Evolutionary conservation across 345 rosid species (phyloP).

Genomic region (Euphorbia peplus): DNA sequence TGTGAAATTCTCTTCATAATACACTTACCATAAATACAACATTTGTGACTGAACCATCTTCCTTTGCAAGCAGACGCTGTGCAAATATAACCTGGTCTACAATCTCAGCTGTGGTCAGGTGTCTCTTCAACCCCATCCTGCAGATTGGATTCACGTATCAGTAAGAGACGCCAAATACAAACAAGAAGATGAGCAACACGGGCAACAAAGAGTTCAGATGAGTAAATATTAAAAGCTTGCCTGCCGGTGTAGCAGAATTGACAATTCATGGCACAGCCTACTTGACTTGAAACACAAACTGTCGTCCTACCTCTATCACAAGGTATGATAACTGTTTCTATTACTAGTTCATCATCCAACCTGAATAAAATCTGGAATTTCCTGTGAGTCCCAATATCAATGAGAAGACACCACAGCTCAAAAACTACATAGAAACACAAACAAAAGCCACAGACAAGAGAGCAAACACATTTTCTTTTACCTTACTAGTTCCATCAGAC

Average conservation of each 20-base stretch:
- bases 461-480: slow-evolving; percentile 15
- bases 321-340: slow-evolving; percentile 86
- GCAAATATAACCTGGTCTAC: slow-evolving; percentile 88
- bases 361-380: slow-evolving; percentile 82
- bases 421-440: slow-evolving; percentile 6
- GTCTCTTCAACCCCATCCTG: slow-evolving; percentile 90
- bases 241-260: slow-evolving; percentile 97
- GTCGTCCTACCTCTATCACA: slow-evolving; percentile 83
- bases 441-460: not conserved
- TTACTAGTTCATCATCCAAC: slow-evolving; percentile 72
- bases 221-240: slow-evolving; percentile 26
- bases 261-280: slow-evolving; percentile 94
- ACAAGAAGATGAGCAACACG: not conserved
- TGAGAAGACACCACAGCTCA: slow-evolving; percentile 41
- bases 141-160: slow-evolving; percentile 13
- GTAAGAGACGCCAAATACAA: slow-evolving; percentile 6
- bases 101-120: slow-evolving; percentile 82
- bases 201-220: slow-evolving; percentile 1
- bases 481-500: slow-evolving; percentile 90
- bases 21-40: slow-evolving; percentile 85
- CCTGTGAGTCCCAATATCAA: slow-evolving; percentile 69
- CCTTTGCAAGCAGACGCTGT: slow-evolving; percentile 51
- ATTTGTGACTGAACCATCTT: slow-evolving; percentile 72
- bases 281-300: slow-evolving; percentile 93
- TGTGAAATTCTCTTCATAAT: not conserved